phyloP scores from a whole-genome alignment of 1,139 yeast species.

The Pichia sp. region DNA sequence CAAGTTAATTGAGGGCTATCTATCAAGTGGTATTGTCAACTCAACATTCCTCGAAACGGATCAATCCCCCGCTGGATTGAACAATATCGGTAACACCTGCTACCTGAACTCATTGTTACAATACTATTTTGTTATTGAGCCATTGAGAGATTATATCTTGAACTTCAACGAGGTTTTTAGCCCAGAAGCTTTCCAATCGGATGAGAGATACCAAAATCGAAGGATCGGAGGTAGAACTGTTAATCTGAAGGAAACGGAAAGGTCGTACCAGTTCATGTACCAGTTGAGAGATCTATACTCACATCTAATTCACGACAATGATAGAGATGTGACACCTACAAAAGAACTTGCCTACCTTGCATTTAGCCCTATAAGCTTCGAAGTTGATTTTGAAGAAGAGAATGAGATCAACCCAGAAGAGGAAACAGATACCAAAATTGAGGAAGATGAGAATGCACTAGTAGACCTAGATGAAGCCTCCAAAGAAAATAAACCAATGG shows the following conservation, averaged over 20 bases:
- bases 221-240: slow-evolving; percentile 85
- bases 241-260: slow-evolving; percentile 60
- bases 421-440: not conserved
- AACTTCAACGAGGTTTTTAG: slow-evolving; percentile 35
- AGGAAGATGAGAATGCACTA: not conserved
- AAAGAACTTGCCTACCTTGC: slow-evolving; percentile 85
- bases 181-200: slow-evolving; percentile 25
- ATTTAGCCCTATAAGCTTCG: slow-evolving; percentile 66
- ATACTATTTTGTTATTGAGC: slow-evolving; percentile 79
- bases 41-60: slow-evolving; percentile 53
- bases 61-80: slow-evolving; percentile 84
- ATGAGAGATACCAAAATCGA: slow-evolving; percentile 32
- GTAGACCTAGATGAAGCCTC: not conserved
- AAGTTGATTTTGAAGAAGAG: slow-evolving; percentile 47
- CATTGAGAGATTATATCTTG: slow-evolving; percentile 63
- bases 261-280: slow-evolving; percentile 76
- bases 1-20: slow-evolving; percentile 43
- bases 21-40: slow-evolving; percentile 54
- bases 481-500: not conserved
- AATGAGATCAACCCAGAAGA: not conserved
- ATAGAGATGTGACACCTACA: slow-evolving; percentile 70
- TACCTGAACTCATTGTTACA: slow-evolving; percentile 85
- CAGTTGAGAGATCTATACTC: slow-evolving; percentile 62
- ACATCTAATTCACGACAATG: slow-evolving; percentile 57
- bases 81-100: slow-evolving; percentile 93